Evolutionary conservation across 2,329 filamentous ascomycete species (phyloP).

Genomic region (Penicillium crustosum): DNA sequence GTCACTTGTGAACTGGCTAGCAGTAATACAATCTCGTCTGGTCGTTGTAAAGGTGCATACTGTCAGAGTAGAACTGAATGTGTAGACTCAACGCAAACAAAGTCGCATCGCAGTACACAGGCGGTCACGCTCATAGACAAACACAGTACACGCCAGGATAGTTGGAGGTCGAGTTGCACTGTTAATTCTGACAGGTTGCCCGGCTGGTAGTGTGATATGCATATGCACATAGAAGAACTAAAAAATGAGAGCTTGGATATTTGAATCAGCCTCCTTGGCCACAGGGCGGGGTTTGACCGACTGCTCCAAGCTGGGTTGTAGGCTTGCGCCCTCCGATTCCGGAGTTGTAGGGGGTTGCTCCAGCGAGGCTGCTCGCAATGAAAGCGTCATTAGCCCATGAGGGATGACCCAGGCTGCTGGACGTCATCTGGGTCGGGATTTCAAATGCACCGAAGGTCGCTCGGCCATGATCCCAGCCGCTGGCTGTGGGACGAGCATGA

Average conservation of each 20-base stretch:
- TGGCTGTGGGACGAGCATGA: slow-evolving; percentile 15
- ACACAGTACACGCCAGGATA: slow-evolving; percentile 2
- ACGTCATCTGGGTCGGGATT: slow-evolving; percentile 26
- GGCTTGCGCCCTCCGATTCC: slow-evolving; percentile 30
- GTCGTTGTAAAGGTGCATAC: slow-evolving; percentile 1
- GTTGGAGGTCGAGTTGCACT: slow-evolving; percentile 1
- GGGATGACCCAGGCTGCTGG: slow-evolving; percentile 30
- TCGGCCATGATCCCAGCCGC: slow-evolving; percentile 27
- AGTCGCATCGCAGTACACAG: background rate
- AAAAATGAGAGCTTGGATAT: slow-evolving; percentile 4
- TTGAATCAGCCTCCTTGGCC: slow-evolving; percentile 48
- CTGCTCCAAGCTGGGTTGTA: slow-evolving; percentile 38
- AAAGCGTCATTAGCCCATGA: slow-evolving; percentile 42
- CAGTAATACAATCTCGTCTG: slow-evolving; percentile 5
- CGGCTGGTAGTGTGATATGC: slow-evolving; percentile 6
- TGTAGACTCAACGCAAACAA: background rate
- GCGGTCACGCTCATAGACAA: background rate
- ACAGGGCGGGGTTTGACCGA: slow-evolving; percentile 50
- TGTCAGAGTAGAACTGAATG: background rate
- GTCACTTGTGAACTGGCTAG: background rate
- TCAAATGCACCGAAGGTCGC: slow-evolving; percentile 24
- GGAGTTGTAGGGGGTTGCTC: slow-evolving; percentile 25
- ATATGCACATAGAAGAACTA: slow-evolving; percentile 10
- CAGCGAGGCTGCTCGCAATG: slow-evolving; percentile 33
- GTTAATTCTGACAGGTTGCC: slow-evolving; percentile 1